Evolutionary conservation across 2,329 filamentous ascomycete genomes (phyloP), one percentile per base, ranked within the genome.

Genomic region (Penicillium sclerotiorum): DNA sequence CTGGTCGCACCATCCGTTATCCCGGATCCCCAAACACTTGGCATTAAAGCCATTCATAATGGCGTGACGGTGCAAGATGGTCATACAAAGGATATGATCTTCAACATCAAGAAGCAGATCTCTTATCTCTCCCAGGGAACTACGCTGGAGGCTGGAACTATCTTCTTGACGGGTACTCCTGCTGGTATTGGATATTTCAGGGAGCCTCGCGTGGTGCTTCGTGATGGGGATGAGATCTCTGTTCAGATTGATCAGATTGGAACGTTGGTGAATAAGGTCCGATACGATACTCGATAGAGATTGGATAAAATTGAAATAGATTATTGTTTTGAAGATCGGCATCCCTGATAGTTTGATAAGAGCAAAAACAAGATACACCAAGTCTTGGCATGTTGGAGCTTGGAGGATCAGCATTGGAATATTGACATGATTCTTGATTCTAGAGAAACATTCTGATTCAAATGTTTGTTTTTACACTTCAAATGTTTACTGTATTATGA

Each of bases 41-140:
- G 17, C 9, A 61, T 69, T 38, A 58, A 66, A 64, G 77, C 73
- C 0, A 66, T 63, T 0, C 67, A 77, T 1, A 75, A 78, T 50
- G 73, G 71, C 2, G 60, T 65, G 3, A 49, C 69, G 7, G 65
- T 73, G 40, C 77, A 80, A 59, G 65, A 68, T 41, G 65, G 63
- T 18, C 67, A 70, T 2, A 75, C 71, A 3, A 63, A 68, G 52
- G 72, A 77, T 55, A 57, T 64, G 58, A 61, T 64, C 20, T 77
- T 76, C 55, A 67, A 64, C 43, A 62, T 74, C 3, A 64, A 60
- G 4, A 63, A 67, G 32, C 54, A 73, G 8, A 68, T 77, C 0
- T 61, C 64, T 1, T 76, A 72, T 57, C 65, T 73, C 11, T 72
- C 67, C 23, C 71, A 73, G 46, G 63, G 63, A 8, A 66, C 62